A percentile compares a stretch with the other conserved stretches of the same genome.
Evolutionary conservation across 768 basidiomycete species (phyloP).

Genomic region (Boletus coccyginus): DNA sequence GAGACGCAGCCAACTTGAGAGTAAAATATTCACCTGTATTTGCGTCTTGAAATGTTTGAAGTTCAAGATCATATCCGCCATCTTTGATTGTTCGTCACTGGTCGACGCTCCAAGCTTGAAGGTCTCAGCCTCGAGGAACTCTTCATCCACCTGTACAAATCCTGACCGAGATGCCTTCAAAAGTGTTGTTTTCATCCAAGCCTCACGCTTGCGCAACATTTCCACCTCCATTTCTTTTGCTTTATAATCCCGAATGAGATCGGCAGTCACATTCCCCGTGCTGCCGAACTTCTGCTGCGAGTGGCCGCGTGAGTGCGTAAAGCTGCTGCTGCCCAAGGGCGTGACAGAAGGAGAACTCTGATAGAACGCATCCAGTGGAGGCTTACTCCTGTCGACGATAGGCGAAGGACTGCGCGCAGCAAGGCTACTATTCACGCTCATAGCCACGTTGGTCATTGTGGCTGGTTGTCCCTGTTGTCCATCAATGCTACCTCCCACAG

Average conservation of each 20-base stretch:
- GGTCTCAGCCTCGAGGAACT: slow-evolving; percentile 37
- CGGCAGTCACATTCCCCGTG: slow-evolving; percentile 67
- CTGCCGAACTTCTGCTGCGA: slow-evolving; percentile 44
- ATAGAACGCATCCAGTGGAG: slow-evolving; percentile 64
- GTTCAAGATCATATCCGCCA: slow-evolving; percentile 70
- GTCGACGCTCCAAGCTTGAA: slow-evolving; percentile 33
- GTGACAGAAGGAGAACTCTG: slow-evolving; percentile 38
- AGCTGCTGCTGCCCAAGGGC: slow-evolving; percentile 52
- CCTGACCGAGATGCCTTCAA: slow-evolving; percentile 73
- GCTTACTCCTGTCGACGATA: slow-evolving; percentile 49
- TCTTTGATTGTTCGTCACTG: slow-evolving; percentile 45
- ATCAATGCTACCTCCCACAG: slow-evolving; percentile 36
- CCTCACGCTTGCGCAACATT: slow-evolving; percentile 67
- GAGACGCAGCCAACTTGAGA: neutral
- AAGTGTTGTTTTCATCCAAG: slow-evolving; percentile 84
- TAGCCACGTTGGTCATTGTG: slow-evolving; percentile 54
- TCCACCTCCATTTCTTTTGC: slow-evolving; percentile 82
- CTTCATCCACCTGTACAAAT: slow-evolving; percentile 64
- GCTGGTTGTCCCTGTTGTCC: slow-evolving; percentile 31
- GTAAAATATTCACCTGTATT: slow-evolving; percentile 64
- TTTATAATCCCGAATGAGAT: slow-evolving; percentile 77
- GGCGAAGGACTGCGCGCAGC: slow-evolving; percentile 57
- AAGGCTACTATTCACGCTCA: slow-evolving; percentile 47
- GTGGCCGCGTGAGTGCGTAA: slow-evolving; percentile 40
- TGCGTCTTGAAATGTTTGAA: slow-evolving; percentile 88